phyloP scores from a whole-genome alignment of 2,329 filamentous ascomycete species.

The Ceratocystis papillata region DNA sequence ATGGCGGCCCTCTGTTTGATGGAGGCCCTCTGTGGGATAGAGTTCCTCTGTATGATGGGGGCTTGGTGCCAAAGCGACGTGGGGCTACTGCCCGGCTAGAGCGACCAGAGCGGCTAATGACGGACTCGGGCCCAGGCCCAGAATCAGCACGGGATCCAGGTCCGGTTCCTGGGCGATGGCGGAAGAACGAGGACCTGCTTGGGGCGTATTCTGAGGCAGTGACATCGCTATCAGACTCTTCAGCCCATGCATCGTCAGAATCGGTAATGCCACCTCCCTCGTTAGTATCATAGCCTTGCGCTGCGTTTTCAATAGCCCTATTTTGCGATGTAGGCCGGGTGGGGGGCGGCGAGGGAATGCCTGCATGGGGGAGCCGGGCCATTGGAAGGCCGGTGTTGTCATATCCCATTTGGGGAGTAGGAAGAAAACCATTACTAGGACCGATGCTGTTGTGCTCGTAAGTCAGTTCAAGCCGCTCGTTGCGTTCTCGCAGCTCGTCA shows the following conservation, averaged over 20 bases:
- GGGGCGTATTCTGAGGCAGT: slow-evolving; percentile 1
- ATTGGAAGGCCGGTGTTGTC: slow-evolving; percentile 22
- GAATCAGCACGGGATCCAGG: background rate
- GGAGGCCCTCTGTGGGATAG: background rate
- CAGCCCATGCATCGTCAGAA: background rate
- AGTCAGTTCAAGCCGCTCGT: slow-evolving; percentile 16
- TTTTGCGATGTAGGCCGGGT: slow-evolving; percentile 21
- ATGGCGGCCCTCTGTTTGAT: background rate
- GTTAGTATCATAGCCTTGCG: background rate
- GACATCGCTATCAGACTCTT: background rate
- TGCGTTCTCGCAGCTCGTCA: slow-evolving; percentile 21
- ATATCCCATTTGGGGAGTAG: slow-evolving; percentile 16
- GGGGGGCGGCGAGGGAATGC: slow-evolving; percentile 21
- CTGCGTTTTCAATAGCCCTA: slow-evolving; percentile 1
- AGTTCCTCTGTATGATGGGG: slow-evolving; percentile 8
- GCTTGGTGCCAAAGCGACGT: slow-evolving; percentile 3
- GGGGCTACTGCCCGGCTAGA: background rate
- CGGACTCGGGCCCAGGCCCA: background rate
- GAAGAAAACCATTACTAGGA: background rate
- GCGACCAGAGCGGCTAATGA: background rate
- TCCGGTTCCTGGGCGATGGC: background rate
- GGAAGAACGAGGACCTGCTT: slow-evolving; percentile 2
- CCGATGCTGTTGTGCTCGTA: background rate
- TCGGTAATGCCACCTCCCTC: background rate
- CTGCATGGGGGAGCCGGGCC: slow-evolving; percentile 20